Conservation (phyloP, 805 yeast species). For the Candida chilensis region DNA sequence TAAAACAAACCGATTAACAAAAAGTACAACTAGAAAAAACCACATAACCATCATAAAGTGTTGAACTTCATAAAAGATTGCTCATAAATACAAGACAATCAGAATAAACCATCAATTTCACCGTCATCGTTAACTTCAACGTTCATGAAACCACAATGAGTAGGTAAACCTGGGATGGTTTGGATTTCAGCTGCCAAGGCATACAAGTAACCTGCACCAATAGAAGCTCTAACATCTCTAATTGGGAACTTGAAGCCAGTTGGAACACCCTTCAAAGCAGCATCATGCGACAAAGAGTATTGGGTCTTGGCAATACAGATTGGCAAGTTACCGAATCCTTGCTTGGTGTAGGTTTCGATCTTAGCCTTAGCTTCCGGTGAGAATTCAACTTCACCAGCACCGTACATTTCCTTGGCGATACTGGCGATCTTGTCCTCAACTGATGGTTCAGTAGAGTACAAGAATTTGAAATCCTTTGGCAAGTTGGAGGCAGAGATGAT, state of each 20-base stretch:
- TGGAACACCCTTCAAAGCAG: constrained; percentile 77
- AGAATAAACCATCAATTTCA: constrained; percentile 76
- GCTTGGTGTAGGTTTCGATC: constrained; percentile 57
- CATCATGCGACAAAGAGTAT: constrained; percentile 77
- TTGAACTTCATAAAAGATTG: too few relatives aligned
- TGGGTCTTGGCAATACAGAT: constrained; percentile 84
- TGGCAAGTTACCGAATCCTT: constrained; percentile 73
- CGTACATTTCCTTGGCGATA: constrained; percentile 72
- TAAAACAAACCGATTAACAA: too few relatives aligned
- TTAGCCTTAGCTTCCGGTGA: constrained; percentile 62
- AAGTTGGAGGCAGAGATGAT: constrained; percentile 54
- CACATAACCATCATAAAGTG: too few relatives aligned
- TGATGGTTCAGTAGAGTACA: constrained; percentile 52
- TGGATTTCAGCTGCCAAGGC: constrained; percentile 82
- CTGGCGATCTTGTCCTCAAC: constrained; percentile 61
- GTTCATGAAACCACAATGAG: constrained; percentile 81
- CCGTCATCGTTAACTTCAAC: constrained; percentile 76
- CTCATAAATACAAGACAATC: too few relatives aligned
- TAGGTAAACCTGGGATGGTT: constrained; percentile 82
- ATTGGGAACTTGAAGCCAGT: constrained; percentile 73
- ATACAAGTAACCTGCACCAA: constrained; percentile 81
- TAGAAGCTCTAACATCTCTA: constrained; percentile 67
- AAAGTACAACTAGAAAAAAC: too few relatives aligned
- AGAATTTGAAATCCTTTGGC: constrained; percentile 35
- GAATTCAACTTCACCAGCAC: constrained; percentile 65